Base-by-base conservation (phyloP, 768 basidiomycete species). In the Pleurotus platypus region DNA sequence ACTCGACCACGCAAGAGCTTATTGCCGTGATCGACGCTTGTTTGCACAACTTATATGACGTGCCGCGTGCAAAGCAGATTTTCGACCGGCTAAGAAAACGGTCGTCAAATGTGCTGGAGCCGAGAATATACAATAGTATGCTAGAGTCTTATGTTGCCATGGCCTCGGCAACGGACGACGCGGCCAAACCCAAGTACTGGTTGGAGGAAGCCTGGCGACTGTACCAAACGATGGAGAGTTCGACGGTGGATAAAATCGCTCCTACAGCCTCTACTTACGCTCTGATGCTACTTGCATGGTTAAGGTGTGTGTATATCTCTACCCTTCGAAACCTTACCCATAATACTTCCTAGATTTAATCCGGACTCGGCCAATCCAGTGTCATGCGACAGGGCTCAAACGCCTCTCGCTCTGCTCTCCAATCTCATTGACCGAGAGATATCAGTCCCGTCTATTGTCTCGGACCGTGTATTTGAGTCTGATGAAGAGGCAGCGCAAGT, bases 11-110 rank as follows among this genome's bases (percentile, higher is more conserved):
- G 0, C 82, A 85, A 64, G 90, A 93, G 67, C 76, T 82, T 55
- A 67, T 91, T 9, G 84, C 89, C 0, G 80, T 95, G 60, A 89
- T 95, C 71, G 86, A 90, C 62, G 90, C 92, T 3, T 95, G 94
- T 66, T 71, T 95, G 11, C 80, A 87, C 67, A 82, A 88, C 60
- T 65, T 83, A 2, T 84, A 87, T 67, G 90, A 94, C 66, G 84
- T 94, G 0, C 76, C 80, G 0, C 87, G 94, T 4, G 93, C 93
- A 5, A 83, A 83, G 60, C 73, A 75, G 38, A 80, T 95, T 20
- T 93, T 94, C 60, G 80, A 84, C 47, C 76, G 78, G 7, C 69
- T 94, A 38, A 81, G 87, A 5, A 60, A 61, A 6, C 27, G 60
- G 18, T 64, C 69, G 7, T 61, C 59, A 26, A 61, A 65, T 35